Evolutionary conservation across 805 yeast genomes (phyloP), one percentile per base, ranked within the genome.

Genomic region (Starmera caribaea): DNA sequence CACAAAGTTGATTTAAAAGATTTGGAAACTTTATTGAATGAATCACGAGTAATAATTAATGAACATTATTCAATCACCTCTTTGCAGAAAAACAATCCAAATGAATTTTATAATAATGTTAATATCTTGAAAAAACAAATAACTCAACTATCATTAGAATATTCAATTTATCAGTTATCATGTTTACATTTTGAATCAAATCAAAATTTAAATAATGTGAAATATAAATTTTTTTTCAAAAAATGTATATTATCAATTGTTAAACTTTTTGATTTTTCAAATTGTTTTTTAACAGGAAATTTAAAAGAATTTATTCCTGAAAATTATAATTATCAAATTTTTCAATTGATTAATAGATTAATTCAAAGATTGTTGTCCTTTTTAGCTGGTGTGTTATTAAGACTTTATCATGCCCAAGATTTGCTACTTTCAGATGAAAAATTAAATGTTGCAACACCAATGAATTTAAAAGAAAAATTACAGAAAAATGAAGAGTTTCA

Each of bases 371-470:
- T 36, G 11, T 5, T 35, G 7, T 16, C 14, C 5, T 11, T 37
- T 13, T 21, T 41, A 3, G 31, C 43, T 30, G 36, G 37, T 1
- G 12, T 42, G 5, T 21, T 44, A 16, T 15, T 38, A 7, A 41
- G 51, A 34, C 32, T 38, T 12, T 47, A 43, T 28, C 53, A 49
- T 34, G 46, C 47, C 3, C 44, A 42, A 32, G 53, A 49, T 16
- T 21, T 44, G 13, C 8, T 41, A 16, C n/a, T 14, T 3, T 39
- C 45, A 21, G 26, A 21, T 21, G 26, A 21, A 21, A 21, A 21
- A 21, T 21, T 9, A 1, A 38, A n/a, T n/a, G n/a, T n/a, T n/a
- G n/a, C 26, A 21, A 21, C 26, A 21, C 6, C 26, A 21, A 21
- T 9, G 8, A 21, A 7, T 21, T 21, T 21, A 21, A 21, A 21